Conservation (phyloP, 768 basidiomycete species). For the Phylloporus scabripes region DNA sequence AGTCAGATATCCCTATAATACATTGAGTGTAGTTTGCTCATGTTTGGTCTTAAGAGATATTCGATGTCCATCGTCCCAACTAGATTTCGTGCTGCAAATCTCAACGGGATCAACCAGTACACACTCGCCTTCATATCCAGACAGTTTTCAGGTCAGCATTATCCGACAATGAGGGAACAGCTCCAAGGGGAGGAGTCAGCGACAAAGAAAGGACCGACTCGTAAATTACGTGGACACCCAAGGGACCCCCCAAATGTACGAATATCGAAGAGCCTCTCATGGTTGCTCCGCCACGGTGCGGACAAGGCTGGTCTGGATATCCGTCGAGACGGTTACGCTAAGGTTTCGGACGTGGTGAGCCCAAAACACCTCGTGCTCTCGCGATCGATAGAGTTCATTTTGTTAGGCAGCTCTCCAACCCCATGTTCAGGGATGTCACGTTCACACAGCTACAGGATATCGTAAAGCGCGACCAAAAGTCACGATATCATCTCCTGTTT, state of each 20-base stretch:
- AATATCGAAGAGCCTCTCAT: conserved; percentile 83
- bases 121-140: background rate
- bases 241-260: conserved; percentile 64
- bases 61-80: conserved; percentile 1
- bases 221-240: conserved; percentile 54
- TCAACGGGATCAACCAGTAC: background rate
- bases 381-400: conserved; percentile 3
- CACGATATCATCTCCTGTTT: conserved; percentile 52
- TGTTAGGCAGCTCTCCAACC: conserved; percentile 54
- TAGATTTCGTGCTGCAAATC: background rate
- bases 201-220: conserved; percentile 15
- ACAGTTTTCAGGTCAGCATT: conserved; percentile 2
- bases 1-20: too few relatives aligned
- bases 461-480: conserved; percentile 63
- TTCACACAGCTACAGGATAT: conserved; percentile 52
- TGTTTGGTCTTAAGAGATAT: too few relatives aligned
- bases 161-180: conserved; percentile 9
- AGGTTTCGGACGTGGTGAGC: conserved; percentile 78
- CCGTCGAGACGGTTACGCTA: conserved; percentile 81
- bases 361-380: background rate
- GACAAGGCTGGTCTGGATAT: conserved; percentile 67
- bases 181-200: conserved; percentile 2
- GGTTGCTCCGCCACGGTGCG: conserved; percentile 89
- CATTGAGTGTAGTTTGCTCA: too few relatives aligned
- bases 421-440: conserved; percentile 59